phyloP scores from a whole-genome alignment of 345 rosid genomes.

The Carallia brachiata region DNA sequence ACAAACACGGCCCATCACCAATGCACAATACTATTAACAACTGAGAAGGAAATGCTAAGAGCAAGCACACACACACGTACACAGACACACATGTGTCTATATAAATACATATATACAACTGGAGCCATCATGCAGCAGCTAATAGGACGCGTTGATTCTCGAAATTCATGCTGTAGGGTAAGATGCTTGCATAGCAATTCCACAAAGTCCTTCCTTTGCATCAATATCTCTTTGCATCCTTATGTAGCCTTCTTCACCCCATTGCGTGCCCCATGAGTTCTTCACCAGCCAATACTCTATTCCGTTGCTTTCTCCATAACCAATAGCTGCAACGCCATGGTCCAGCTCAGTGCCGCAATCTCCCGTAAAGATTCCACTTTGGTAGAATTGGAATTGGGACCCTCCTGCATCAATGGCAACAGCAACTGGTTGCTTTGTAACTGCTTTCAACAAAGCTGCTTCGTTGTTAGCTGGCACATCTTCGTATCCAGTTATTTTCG shows the following conservation, averaged over 20 bases:
- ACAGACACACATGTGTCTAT: neutral
- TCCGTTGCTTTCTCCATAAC: constrained; percentile 18
- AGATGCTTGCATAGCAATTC: constrained; percentile 3
- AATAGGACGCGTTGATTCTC: neutral
- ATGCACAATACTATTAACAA: neutral
- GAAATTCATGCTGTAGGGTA: neutral
- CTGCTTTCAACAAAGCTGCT: constrained; percentile 25
- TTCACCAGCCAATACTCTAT: constrained; percentile 26
- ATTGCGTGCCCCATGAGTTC: constrained; percentile 23
- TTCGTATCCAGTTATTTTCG: constrained; percentile 25
- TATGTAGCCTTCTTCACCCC: constrained; percentile 1
- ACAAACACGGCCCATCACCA: neutral
- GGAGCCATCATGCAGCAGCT: neutral
- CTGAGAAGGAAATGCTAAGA: neutral
- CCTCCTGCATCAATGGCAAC: constrained; percentile 29
- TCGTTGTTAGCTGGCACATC: constrained; percentile 17
- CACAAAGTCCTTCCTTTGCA: neutral
- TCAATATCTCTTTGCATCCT: neutral
- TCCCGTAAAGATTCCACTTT: constrained; percentile 19
- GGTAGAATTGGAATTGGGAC: constrained; percentile 18
- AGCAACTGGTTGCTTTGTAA: constrained; percentile 15
- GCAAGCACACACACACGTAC: neutral
- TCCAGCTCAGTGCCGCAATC: constrained; percentile 19
- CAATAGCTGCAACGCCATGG: constrained; percentile 22
- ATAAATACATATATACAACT: neutral